Evolutionary conservation across 2,329 filamentous ascomycete genomes (phyloP).

Genomic region (Diaporthe capsici): DNA sequence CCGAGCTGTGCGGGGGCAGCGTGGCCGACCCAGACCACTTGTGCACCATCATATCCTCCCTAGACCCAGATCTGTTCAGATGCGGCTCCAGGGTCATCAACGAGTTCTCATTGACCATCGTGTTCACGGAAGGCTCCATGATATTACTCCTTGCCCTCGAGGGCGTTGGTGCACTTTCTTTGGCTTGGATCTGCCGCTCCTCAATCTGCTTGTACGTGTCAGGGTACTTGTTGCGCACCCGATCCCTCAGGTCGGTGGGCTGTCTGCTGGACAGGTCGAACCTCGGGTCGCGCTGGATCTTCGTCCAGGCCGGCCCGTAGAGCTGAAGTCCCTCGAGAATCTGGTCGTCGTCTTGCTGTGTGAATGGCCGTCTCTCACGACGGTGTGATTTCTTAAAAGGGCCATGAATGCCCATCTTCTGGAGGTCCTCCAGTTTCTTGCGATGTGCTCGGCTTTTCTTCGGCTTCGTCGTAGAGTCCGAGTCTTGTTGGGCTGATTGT

Average conservation of each 20-base stretch:
- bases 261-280: constrained; percentile 72
- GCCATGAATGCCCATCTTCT: constrained; percentile 69
- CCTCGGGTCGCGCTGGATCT: constrained; percentile 72
- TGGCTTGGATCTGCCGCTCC: constrained; percentile 64
- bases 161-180: constrained; percentile 50
- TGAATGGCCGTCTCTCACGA: constrained; percentile 72
- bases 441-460: constrained; percentile 58
- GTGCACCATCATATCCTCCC: constrained; percentile 59
- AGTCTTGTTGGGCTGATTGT: constrained; percentile 40
- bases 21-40: constrained; percentile 56
- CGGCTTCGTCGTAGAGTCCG: constrained; percentile 55
- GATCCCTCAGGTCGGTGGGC: constrained; percentile 74
- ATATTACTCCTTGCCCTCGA: constrained; percentile 51
- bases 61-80: constrained; percentile 57
- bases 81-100: constrained; percentile 57
- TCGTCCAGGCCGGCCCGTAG: constrained; percentile 76
- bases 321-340: constrained; percentile 72
- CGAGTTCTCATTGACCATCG: constrained; percentile 61
- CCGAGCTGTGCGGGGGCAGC: constrained; percentile 38
- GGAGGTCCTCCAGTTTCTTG: constrained; percentile 60
- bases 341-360: constrained; percentile 73
- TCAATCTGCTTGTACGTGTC: constrained; percentile 70
- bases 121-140: constrained; percentile 67
- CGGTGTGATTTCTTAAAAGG: constrained; percentile 75
- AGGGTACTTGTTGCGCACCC: constrained; percentile 75